phyloP scores from a whole-genome alignment of 2,329 filamentous ascomycete species.

The Beauveria scarabaeidicola region DNA sequence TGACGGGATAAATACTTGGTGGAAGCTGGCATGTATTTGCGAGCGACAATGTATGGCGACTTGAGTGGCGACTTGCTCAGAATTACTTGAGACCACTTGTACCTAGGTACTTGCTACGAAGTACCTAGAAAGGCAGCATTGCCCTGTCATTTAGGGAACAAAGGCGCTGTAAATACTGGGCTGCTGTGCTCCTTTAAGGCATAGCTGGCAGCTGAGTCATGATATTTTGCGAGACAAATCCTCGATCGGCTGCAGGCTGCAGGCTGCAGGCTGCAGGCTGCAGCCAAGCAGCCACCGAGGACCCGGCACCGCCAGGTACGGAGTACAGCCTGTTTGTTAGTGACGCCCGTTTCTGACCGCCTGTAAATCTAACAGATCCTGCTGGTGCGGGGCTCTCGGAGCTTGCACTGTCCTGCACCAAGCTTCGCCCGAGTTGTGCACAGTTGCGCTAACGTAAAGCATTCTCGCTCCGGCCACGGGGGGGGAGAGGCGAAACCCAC shows the following conservation, averaged over 20 bases:
- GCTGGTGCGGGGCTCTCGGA: slow-evolving; percentile 3
- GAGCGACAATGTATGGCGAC: no score
- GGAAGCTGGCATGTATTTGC: not conserved
- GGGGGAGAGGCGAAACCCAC: slow-evolving; percentile 10
- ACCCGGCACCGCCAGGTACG: not conserved
- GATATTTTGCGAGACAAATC: not conserved
- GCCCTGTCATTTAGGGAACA: no score
- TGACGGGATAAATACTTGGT: not conserved
- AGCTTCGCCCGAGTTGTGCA: not conserved
- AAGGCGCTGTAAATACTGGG: not conserved
- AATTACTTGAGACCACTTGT: not conserved
- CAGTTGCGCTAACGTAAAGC: slow-evolving; percentile 7
- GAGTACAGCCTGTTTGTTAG: not conserved
- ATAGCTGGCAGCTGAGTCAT: not conserved
- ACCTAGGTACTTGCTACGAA: no score
- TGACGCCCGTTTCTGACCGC: not conserved
- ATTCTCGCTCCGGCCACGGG: slow-evolving; percentile 10
- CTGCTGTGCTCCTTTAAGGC: not conserved
- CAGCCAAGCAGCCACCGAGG: not conserved
- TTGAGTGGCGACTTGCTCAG: no score
- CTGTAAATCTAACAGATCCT: not conserved
- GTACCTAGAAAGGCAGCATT: not conserved
- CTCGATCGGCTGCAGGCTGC: not conserved
- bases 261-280: not conserved
- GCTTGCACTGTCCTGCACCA: not conserved